Base-by-base conservation (phyloP, 257 asterid genomes). In the Mitragyna speciosa region DNA sequence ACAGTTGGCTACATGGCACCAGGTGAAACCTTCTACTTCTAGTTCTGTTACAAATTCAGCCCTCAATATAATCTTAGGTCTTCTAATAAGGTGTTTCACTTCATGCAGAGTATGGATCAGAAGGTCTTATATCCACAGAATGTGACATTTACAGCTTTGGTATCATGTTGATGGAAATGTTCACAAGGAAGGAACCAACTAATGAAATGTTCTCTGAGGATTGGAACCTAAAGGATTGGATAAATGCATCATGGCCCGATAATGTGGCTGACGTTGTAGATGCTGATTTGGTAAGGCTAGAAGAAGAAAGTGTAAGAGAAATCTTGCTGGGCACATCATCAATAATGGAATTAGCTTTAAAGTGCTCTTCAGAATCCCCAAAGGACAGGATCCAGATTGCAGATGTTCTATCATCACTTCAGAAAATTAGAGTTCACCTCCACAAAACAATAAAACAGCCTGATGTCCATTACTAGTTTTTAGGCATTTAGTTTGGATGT, bases 81-180 rank as follows among this genome's bases (percentile, higher is more conserved):
- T 43, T 68, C 64, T 72, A 20, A 65, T 7, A 5, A 0, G 19
- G 51, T 56, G 30, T 56, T 47, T 41, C 79, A 36, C 80, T 48
- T 41, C 43, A 6, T 31, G 70, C 75, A 89, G 90, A 88, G 80
- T 86, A 81, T 68, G 91, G 93, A 80, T 78, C 48, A 51, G 87
- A 85, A 82, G 93, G 93, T 2, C 41, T 87, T 0, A 83, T 86
- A 20, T 89, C 93, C 2, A 77, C 86, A 39, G 82, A 78, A 58
- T 80, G 89, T 11, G 93, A 89, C 48, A 65, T 87, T 70, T 86
- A 87, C 70, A 83, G 93, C 69, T 86, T 51, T 0, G 91, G 91
- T 6, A 58, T 88, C 61, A 80, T 86, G 84, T 9, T 89, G 75
- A 73, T 89, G 88, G 93, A 86, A 81, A 83, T 80, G 0, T 83